phyloP scores from a whole-genome alignment of 257 asterid species.

The Salvia splendens region DNA sequence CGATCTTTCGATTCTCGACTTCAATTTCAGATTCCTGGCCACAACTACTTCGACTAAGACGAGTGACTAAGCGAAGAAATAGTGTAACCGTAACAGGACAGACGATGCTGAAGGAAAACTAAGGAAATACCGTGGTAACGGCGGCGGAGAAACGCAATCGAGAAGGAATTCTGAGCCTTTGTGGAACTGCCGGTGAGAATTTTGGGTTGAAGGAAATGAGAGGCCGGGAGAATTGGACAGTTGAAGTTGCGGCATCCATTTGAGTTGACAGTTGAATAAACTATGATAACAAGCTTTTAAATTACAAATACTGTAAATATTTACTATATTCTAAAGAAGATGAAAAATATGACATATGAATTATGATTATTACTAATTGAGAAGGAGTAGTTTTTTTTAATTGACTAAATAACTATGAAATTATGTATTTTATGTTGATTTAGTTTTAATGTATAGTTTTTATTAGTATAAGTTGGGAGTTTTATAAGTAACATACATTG shows the following conservation, averaged over 20 bases:
- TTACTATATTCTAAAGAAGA: no score
- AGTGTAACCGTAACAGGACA: not conserved
- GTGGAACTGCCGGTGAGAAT: not conserved
- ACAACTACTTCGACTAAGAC: conserved; percentile 12
- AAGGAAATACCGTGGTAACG: conserved; percentile 30
- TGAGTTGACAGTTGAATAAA: not conserved
- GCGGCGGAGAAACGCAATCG: conserved; percentile 24
- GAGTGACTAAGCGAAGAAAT: not conserved
- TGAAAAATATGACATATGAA: no score
- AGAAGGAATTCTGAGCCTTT: conserved; percentile 19
- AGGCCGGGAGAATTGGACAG: conserved; percentile 1
- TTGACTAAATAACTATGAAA: no score
- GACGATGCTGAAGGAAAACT: not conserved
- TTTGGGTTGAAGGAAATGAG: conserved; percentile 20
- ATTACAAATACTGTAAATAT: no score
- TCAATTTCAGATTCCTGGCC: conserved; percentile 47
- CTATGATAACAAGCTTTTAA: no score
- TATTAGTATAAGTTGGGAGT: no score
- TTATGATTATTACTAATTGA: no score
- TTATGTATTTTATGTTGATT: no score
- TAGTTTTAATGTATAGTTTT: no score
- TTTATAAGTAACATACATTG: no score
- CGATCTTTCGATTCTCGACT: conserved; percentile 61
- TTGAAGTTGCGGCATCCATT: conserved; percentile 30
- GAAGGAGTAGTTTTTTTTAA: no score